Base-by-base conservation (phyloP, 192 early-diverging fungal genomes). In the Linnemannia schmuckeri region DNA sequence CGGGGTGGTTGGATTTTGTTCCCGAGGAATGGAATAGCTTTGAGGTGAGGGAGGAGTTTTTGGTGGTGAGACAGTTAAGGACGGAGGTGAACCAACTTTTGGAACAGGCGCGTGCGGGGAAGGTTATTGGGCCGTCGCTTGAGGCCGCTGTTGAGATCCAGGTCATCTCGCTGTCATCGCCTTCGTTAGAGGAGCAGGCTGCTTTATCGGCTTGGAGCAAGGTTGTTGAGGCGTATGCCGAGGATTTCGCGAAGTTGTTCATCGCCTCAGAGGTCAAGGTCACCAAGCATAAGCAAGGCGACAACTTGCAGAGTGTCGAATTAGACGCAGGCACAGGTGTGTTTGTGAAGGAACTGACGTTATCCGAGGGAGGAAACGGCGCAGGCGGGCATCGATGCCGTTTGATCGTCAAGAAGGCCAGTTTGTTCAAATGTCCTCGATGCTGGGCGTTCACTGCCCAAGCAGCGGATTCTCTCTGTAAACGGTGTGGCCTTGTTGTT, bases 371-470 rank as follows among this genome's bases (percentile, higher is more conserved):
- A 30, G 82, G 81, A 24, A 57, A 42, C 15, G 30, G 12, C 27
- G n/a, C 9, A 12, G n/a, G 7, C 15, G 61, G 61, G 12, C 30
- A 30, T n/a, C n/a, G 27, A 5, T 85, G 82, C 68, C 89, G 82
- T 15, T 86, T 95, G 70, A 81, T 89, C 4, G 90, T 91, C 18
- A 86, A 85, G 10, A 89, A 81, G 40, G 91, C 94, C 17, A 68
- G 63, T 15, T 38, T 86, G 70, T 90, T 93, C 82, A 96, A 96
- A 61, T 96, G 96, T 72, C 95, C 95, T 38, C 92, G 96, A 42
- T 96, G 96, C 89, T 95, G 96, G 94, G 93, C 92, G 77, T 94
- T 91, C 66, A 88, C 89, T 76, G 88, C 94, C 6, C 55, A 52
- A 0, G 72, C 81, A 8, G 87, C 82, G 1, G 88, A 92, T 41